A percentile compares a stretch with the other conserved stretches of the same genome.
phyloP scores from a whole-genome alignment of 1,284 basidiomycete genomes.

The Leccinum griseonigrum region DNA sequence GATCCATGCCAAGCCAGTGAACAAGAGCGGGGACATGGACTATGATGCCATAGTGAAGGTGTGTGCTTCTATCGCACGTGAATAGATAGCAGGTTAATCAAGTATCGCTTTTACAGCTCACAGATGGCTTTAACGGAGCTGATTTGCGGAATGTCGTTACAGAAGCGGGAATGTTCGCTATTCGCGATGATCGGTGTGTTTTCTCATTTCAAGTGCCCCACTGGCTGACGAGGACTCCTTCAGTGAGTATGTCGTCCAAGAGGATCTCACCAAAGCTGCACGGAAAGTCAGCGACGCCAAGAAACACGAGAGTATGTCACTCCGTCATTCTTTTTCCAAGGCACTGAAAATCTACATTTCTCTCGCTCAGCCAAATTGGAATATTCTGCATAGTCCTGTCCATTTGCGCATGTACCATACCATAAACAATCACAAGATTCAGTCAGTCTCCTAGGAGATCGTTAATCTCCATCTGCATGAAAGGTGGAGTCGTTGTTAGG shows the following conservation, averaged over 20 bases:
- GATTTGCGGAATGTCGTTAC: conserved; percentile 97
- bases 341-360: conserved; percentile 2
- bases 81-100: not conserved
- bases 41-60: conserved; percentile 98
- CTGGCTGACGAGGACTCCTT: not conserved
- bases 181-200: conserved; percentile 84
- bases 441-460: not conserved
- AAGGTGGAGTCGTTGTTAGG: not conserved
- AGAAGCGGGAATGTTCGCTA: conserved; percentile 99
- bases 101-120: conserved; percentile 49
- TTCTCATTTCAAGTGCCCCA: not conserved
- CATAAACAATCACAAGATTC: not conserved
- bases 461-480: not conserved
- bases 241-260: conserved; percentile 89
- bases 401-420: conserved; percentile 24
- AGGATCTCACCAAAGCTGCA: conserved; percentile 97
- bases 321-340: not conserved
- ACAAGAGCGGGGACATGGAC: conserved; percentile 94
- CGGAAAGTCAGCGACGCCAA: conserved; percentile 95
- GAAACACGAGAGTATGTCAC: conserved; percentile 85
- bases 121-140: conserved; percentile 93
- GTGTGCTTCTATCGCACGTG: not conserved
- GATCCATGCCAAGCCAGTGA: conserved; percentile 94
- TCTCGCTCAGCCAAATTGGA: conserved; percentile 54
- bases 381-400: conserved; percentile 43